Base-by-base conservation (phyloP, 202 grass and related monocot species). In the Zoysia matrella region DNA sequence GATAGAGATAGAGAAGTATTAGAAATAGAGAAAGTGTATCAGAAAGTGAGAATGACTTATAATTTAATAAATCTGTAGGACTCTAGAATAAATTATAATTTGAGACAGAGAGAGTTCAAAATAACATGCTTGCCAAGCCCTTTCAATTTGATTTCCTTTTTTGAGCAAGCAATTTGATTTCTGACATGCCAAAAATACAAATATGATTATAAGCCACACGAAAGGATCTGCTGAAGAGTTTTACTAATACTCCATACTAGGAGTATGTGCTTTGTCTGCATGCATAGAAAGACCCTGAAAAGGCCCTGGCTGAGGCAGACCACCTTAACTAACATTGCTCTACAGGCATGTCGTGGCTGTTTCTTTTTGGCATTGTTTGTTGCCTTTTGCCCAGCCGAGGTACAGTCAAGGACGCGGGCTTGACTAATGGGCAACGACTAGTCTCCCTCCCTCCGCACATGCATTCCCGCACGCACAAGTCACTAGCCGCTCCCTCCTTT, bases 361-460 rank as follows among this genome's bases (percentile, higher is more conserved):
- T 72, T 44, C 39, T 69, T 54, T 73, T 60, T 42, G 65, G 66
- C 39, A n/a, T 64, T 7, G 43, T 54, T 60, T 12, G 16, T 12
- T 42, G 2, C 42, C 69, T 67, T 58, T 67, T 50, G 52, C 80
- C 47, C 49, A 75, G 76, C 76, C 71, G 69, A 85, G 82, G 77
- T 85, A 85, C 77, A 81, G 82, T 81, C 77, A 85, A 67, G 55
- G 44, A 47, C 56, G 56, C 43, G 56, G 57, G 14, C 43, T 82
- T 88, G 77, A 85, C 65, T 65, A 47, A 14, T 69, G 64, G 46
- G 76, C 63, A 54, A 55, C 15, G 43, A 70, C 15, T 62, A 15
- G 16, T 73, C 72, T 68, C 61, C 12, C 43, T 72, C 60, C 43
- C 56, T 56, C 67, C 43, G 22, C 63, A 52, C 53, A 45, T n/a